A percentile compares a stretch with the other conserved stretches of the same genome.
phyloP scores from a whole-genome alignment of 768 basidiomycete species.

The Cystoderma amianthinum region DNA sequence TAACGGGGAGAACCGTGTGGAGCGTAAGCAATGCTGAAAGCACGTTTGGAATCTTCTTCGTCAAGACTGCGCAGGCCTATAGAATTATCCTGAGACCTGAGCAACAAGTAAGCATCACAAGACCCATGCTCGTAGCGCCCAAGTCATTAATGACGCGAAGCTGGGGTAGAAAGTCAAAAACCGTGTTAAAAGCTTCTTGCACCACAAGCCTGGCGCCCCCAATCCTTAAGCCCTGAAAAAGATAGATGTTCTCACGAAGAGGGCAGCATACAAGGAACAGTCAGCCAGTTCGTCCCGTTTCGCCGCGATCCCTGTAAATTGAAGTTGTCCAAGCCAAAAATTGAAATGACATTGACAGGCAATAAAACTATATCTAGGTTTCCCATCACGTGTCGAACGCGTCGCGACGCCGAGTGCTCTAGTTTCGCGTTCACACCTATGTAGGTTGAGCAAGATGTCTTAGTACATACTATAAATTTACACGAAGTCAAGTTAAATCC shows the following conservation, averaged over 20 bases:
- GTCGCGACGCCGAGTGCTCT: too few species aligned
- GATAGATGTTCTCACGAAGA: not conserved
- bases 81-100: not conserved
- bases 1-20: not conserved
- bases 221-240: not conserved
- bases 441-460: not conserved
- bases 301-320: not conserved
- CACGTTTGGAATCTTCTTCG: not conserved
- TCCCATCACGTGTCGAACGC: not conserved
- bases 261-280: not conserved
- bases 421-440: too few species aligned
- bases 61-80: not conserved
- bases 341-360: too few species aligned
- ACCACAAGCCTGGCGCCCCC: not conserved
- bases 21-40: not conserved
- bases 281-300: not conserved
- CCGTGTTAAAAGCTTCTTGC: not conserved
- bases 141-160: not conserved
- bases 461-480: not conserved
- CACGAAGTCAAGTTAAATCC: slow-evolving; percentile 51
- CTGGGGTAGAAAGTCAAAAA: not conserved
- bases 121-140: not conserved
- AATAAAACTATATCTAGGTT: too few species aligned
- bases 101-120: not conserved
- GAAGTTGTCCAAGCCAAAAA: not conserved